A percentile compares a stretch with the other conserved stretches of the same genome.
Evolutionary conservation across 495 filamentous ascomycete species (phyloP).

Genomic region (Neurospora sp.): DNA sequence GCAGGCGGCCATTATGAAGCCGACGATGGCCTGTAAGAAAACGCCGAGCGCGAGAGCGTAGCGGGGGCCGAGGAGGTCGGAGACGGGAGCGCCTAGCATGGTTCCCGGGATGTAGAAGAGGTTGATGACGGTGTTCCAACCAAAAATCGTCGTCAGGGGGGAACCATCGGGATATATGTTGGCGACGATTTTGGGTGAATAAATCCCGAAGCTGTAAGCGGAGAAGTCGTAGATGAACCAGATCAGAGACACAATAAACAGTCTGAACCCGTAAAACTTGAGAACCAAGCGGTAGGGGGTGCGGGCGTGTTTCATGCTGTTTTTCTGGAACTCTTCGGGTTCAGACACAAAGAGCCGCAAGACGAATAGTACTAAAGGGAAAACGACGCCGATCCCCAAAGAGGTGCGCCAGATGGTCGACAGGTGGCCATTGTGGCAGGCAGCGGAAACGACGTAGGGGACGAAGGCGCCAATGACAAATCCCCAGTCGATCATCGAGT

Average conservation of each 20-base stretch:
- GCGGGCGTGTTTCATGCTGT: conserved; percentile 40
- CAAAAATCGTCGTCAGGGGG: conserved; percentile 66
- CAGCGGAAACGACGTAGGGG: conserved; percentile 58
- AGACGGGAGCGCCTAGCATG: conserved; percentile 59
- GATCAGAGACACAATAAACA: conserved; percentile 63
- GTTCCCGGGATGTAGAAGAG: conserved; percentile 81
- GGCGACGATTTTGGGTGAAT: conserved; percentile 57
- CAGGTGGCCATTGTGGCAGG: conserved; percentile 57
- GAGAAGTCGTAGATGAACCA: conserved; percentile 93
- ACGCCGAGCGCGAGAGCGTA: conserved; percentile 60
- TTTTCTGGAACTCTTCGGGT: conserved; percentile 67
- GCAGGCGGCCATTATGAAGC: conserved; percentile 76
- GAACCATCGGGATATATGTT: conserved; percentile 47
- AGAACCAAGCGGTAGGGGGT: conserved; percentile 48
- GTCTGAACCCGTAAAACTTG: conserved; percentile 49
- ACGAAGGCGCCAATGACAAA: conserved; percentile 69
- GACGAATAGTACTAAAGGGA: conserved; percentile 63
- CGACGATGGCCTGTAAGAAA: conserved; percentile 59
- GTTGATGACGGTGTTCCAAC: conserved; percentile 79
- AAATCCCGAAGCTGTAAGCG: conserved; percentile 70
- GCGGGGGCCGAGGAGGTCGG: conserved; percentile 67
- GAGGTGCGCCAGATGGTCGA: conserved; percentile 66
- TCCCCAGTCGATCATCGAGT: conserved; percentile 75
- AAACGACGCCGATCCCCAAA: conserved; percentile 70
- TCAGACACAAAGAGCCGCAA: conserved; percentile 69